These are phyloP conservation scores for Alternaria infectoria DNA, from an alignment of 2,329 filamentous ascomycete species.

Conservation along the genomic window DNA sequence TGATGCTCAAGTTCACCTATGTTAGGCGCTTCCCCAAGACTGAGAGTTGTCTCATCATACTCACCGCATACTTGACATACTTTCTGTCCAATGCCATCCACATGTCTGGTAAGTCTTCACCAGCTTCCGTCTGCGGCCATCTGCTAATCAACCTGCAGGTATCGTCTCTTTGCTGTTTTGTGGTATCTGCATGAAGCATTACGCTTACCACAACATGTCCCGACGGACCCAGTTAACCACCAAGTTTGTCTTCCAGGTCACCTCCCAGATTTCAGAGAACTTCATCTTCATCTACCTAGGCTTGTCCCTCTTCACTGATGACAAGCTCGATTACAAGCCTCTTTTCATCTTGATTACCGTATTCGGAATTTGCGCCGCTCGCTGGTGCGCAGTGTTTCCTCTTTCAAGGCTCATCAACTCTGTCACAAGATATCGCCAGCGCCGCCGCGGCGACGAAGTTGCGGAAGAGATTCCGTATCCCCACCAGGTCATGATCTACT, in stretches of 20 bases:
- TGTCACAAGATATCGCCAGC: conserved; percentile 85
- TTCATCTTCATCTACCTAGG: conserved; percentile 99
- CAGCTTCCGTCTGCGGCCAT: not conserved
- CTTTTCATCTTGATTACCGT: conserved; percentile 94
- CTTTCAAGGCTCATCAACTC: conserved; percentile 89
- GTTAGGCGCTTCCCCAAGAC: conserved; percentile 93
- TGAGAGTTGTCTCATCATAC: conserved; percentile 90
- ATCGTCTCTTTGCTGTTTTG: conserved; percentile 98
- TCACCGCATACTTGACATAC: conserved; percentile 95
- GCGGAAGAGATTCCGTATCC: conserved; percentile 86
- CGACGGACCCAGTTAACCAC: conserved; percentile 95
- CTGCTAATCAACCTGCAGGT: conserved; percentile 59
- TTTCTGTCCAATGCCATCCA: conserved; percentile 96
- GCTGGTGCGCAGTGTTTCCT: conserved; percentile 95
- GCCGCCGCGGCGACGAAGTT: conserved; percentile 71
- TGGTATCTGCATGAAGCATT: conserved; percentile 97
- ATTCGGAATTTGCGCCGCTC: conserved; percentile 86
- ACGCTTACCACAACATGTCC: conserved; percentile 99
- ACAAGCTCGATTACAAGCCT: conserved; percentile 86
- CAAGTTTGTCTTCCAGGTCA: conserved; percentile 95
- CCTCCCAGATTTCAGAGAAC: conserved; percentile 95
- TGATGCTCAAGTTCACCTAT: conserved; percentile 93
- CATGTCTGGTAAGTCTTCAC: conserved; percentile 78
- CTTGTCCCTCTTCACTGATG: conserved; percentile 91
- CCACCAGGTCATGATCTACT: conserved; percentile 99